phyloP scores from a whole-genome alignment of 371 early-diverging fungal genomes.

The Coemansia sp. region DNA sequence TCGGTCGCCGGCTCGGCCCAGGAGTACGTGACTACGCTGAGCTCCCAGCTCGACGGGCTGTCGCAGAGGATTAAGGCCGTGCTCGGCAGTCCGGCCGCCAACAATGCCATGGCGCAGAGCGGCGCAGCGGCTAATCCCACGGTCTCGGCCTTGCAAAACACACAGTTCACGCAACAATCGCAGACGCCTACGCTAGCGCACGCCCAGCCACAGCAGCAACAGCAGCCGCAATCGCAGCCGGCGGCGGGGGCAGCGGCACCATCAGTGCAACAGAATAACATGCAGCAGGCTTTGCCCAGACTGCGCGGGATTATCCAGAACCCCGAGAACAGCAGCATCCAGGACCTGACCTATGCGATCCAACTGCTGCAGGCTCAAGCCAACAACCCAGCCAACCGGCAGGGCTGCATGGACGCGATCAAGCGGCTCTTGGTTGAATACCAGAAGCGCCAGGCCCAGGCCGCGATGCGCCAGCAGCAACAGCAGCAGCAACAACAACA shows the following conservation, averaged over 20 bases:
- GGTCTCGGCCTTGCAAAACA: slow-evolving; percentile 5
- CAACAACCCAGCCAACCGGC: slow-evolving; percentile 7
- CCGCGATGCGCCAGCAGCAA: slow-evolving; percentile 14
- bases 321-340: slow-evolving; percentile 19
- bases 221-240: neutral
- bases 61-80: slow-evolving; percentile 14
- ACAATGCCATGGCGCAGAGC: slow-evolving; percentile 9
- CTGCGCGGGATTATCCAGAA: slow-evolving; percentile 20
- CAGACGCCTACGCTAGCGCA: slow-evolving; percentile 1
- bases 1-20: slow-evolving; percentile 14
- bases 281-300: slow-evolving; percentile 1
- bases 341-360: slow-evolving; percentile 14
- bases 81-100: slow-evolving; percentile 4
- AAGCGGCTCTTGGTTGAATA: slow-evolving; percentile 8
- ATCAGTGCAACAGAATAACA: neutral
- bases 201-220: slow-evolving; percentile 18
- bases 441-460: slow-evolving; percentile 20
- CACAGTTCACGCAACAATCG: slow-evolving; percentile 9
- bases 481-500: slow-evolving; percentile 17
- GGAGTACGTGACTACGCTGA: slow-evolving; percentile 21
- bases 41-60: slow-evolving; percentile 3
- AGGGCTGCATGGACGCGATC: neutral
- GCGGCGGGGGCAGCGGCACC: slow-evolving; percentile 3
- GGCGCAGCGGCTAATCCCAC: slow-evolving; percentile 11
- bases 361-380: slow-evolving; percentile 23